A percentile compares a stretch with the other conserved stretches of the same genome.
These are phyloP conservation scores for Ceratocystis alfenasii DNA, from an alignment of 2,329 filamentous ascomycete species.

Conservation along the genomic window DNA sequence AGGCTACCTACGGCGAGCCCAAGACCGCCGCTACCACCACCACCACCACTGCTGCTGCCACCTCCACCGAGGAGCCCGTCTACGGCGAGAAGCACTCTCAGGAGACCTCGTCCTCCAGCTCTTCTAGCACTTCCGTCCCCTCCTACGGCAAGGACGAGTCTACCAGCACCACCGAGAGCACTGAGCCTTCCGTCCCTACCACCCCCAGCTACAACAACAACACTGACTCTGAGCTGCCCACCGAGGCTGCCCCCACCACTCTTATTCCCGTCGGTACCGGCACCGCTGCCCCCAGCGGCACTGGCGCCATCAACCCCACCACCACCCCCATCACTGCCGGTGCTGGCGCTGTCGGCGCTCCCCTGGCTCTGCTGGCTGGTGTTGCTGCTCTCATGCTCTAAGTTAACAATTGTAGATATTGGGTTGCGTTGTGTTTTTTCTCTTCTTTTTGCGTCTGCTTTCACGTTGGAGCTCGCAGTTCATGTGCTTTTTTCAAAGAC, in stretches of 20 bases:
- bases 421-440: slow-evolving; percentile 8
- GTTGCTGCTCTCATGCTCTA: slow-evolving; percentile 18
- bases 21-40: slow-evolving; percentile 24
- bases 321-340: slow-evolving; percentile 21
- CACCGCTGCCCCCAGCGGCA: slow-evolving; percentile 25
- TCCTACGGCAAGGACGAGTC: slow-evolving; percentile 22
- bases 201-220: slow-evolving; percentile 17
- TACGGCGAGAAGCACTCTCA: slow-evolving; percentile 11
- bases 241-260: slow-evolving; percentile 26
- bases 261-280: slow-evolving; percentile 23
- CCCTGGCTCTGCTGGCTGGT: slow-evolving; percentile 21
- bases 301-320: slow-evolving; percentile 24
- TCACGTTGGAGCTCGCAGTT: not conserved
- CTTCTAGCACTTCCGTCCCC: slow-evolving; percentile 25
- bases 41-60: slow-evolving; percentile 25
- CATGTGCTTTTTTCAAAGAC: slow-evolving; percentile 6
- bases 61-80: not conserved
- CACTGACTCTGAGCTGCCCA: slow-evolving; percentile 25
- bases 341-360: slow-evolving; percentile 19
- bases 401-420: slow-evolving; percentile 11
- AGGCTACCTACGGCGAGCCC: slow-evolving; percentile 25
- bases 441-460: slow-evolving; percentile 6
- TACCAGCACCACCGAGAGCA: slow-evolving; percentile 26
- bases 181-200: slow-evolving; percentile 25
- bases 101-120: slow-evolving; percentile 23